These are phyloP conservation scores for Colletotrichum cuscutae DNA, from an alignment of 2,329 filamentous ascomycete genomes.

Conservation along the genomic window DNA sequence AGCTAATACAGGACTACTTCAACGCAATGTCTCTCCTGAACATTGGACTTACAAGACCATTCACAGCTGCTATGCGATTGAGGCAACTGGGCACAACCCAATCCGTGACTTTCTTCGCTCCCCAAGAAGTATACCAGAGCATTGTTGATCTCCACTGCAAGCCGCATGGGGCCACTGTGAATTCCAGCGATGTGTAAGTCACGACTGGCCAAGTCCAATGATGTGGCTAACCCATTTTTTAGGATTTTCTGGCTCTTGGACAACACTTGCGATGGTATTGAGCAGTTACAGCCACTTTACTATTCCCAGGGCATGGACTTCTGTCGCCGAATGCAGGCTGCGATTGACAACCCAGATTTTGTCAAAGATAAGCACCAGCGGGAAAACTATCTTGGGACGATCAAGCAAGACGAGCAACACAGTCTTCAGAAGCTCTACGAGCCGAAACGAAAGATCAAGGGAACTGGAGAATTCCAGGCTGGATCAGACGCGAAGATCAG, in stretches of 20 bases:
- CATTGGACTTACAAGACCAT: background rate
- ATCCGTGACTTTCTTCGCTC: conserved; percentile 64
- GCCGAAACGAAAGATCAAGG: conserved; percentile 34
- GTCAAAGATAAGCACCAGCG: conserved; percentile 47
- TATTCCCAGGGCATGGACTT: conserved; percentile 70
- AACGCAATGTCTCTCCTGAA: background rate
- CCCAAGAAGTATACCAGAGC: conserved; percentile 70
- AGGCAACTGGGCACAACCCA: conserved; percentile 67
- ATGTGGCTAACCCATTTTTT: background rate
- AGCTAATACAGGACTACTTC: too few relatives aligned
- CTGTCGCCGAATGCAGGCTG: conserved; percentile 64
- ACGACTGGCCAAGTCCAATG: background rate
- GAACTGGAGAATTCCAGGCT: conserved; percentile 37
- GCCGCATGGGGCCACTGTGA: conserved; percentile 38
- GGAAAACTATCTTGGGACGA: conserved; percentile 47
- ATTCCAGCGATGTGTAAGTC: conserved; percentile 59
- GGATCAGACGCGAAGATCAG: conserved; percentile 36
- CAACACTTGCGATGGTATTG: conserved; percentile 69
- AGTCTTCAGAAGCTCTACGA: conserved; percentile 69
- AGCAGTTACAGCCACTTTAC: conserved; percentile 68
- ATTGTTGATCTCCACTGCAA: conserved; percentile 61
- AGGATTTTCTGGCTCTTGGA: conserved; percentile 66
- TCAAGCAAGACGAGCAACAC: conserved; percentile 65
- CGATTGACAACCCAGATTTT: conserved; percentile 52
- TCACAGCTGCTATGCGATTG: conserved; percentile 71